phyloP scores from a whole-genome alignment of 306 rosid genomes.

The Sophora flavescens region DNA sequence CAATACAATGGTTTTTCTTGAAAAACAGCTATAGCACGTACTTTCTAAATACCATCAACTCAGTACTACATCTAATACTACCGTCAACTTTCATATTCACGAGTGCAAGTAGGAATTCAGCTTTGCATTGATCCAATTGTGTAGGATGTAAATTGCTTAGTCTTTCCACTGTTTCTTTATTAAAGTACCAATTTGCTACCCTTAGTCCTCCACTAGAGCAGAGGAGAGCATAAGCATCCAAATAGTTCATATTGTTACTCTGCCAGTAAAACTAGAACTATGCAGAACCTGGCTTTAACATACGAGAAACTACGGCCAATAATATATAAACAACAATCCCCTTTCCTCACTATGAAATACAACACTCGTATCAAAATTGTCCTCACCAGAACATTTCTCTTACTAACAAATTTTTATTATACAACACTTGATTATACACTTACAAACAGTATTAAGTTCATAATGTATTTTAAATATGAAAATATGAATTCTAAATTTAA shows the following conservation, averaged over 20 bases:
- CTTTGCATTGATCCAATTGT: slow-evolving; percentile 10
- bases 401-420: slow-evolving; percentile 20
- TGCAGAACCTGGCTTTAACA: neutral
- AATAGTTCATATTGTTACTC: neutral
- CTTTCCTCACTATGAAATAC: neutral
- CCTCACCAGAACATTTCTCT: slow-evolving; percentile 21
- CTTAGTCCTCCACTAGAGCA: slow-evolving; percentile 11
- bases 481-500: neutral
- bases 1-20: neutral
- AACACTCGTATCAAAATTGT: neutral
- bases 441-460: neutral
- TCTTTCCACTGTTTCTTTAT: slow-evolving; percentile 10
- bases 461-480: slow-evolving; percentile 1
- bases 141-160: neutral
- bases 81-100: neutral
- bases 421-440: slow-evolving; percentile 14
- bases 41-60: slow-evolving; percentile 17
- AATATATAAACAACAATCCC: slow-evolving; percentile 14
- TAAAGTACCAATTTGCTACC: slow-evolving; percentile 30
- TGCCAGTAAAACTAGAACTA: slow-evolving; percentile 15
- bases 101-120: slow-evolving; percentile 21
- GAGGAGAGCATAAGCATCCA: neutral
- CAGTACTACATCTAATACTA: neutral
- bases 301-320: neutral
- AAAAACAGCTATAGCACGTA: neutral